Conservation (phyloP, 805 yeast species). For the Lachancea cidri region DNA sequence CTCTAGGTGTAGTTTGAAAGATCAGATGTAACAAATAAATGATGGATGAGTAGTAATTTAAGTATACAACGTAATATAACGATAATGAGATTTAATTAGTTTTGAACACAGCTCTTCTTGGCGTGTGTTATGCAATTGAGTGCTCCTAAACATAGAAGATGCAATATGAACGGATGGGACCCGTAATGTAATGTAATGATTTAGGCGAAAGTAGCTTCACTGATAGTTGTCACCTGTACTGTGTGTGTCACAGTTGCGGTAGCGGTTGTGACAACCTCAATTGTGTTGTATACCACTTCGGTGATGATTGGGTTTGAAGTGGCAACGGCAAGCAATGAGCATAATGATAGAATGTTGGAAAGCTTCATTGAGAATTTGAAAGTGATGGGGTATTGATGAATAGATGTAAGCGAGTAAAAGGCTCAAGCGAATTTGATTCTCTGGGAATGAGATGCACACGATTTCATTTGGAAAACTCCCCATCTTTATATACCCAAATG, state of each 20-base stretch:
- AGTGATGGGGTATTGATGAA: too few species aligned
- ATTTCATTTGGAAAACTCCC: not conserved
- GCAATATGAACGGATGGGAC: too few species aligned
- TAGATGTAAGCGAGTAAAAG: not conserved
- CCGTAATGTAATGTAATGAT: too few species aligned
- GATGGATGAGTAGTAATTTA: too few species aligned
- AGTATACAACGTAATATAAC: too few species aligned
- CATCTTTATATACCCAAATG: not conserved
- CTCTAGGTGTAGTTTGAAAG: too few species aligned
- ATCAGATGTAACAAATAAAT: too few species aligned
- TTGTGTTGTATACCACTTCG: slow-evolving; percentile 1
- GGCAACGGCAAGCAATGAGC: slow-evolving; percentile 6
- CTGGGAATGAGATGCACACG: too few species aligned
- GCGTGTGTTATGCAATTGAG: too few species aligned
- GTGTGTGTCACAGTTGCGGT: slow-evolving; percentile 1
- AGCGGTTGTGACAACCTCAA: slow-evolving; percentile 1
- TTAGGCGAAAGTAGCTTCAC: not conserved
- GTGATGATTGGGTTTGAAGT: slow-evolving; percentile 6
- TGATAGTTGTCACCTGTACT: not conserved
- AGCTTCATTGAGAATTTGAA: slow-evolving; percentile 20
- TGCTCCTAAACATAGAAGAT: too few species aligned
- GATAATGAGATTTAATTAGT: too few species aligned
- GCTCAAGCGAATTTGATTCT: not conserved
- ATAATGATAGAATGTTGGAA: slow-evolving; percentile 12
- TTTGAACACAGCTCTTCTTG: too few species aligned